Evolutionary conservation across 1,284 basidiomycete species (phyloP).

Genomic region (Xerocomus amazonicus): DNA sequence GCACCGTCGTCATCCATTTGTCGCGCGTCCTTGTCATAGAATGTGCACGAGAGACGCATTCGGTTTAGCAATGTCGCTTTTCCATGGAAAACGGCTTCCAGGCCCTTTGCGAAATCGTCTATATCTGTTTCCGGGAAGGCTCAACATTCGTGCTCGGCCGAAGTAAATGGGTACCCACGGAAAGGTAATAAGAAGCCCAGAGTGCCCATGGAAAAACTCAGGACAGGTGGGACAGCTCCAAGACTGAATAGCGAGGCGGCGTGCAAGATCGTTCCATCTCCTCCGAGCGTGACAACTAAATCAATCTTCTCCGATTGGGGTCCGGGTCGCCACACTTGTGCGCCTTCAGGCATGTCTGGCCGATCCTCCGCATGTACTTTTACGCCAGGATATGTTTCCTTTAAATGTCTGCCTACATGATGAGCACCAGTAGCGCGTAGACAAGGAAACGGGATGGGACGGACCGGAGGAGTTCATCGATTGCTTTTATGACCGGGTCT

Average conservation of each 20-base stretch:
- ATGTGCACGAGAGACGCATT: slow-evolving; percentile 82
- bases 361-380: slow-evolving; percentile 74
- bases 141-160: slow-evolving; percentile 1
- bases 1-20: slow-evolving; percentile 59
- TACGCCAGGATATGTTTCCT: slow-evolving; percentile 63
- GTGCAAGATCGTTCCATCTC: slow-evolving; percentile 94
- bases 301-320: slow-evolving; percentile 63
- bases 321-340: slow-evolving; percentile 58
- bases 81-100: slow-evolving; percentile 74
- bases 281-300: slow-evolving; percentile 88
- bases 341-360: slow-evolving; percentile 61
- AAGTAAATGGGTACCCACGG: slow-evolving; percentile 52
- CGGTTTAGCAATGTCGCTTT: slow-evolving; percentile 80
- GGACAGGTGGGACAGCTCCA: slow-evolving; percentile 88
- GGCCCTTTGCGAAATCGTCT: slow-evolving; percentile 73
- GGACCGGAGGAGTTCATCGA: slow-evolving; percentile 66
- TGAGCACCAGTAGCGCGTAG: not conserved
- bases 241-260: slow-evolving; percentile 89
- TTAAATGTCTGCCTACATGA: slow-evolving; percentile 51
- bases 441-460: slow-evolving; percentile 20
- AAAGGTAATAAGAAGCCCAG: slow-evolving; percentile 94
- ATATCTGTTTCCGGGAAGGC: slow-evolving; percentile 52
- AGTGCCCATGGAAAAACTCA: slow-evolving; percentile 96
- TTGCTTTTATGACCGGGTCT: slow-evolving; percentile 68
- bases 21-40: slow-evolving; percentile 59